Conservation (phyloP, 208 protist species). For the Phytomonas sp. region DNA sequence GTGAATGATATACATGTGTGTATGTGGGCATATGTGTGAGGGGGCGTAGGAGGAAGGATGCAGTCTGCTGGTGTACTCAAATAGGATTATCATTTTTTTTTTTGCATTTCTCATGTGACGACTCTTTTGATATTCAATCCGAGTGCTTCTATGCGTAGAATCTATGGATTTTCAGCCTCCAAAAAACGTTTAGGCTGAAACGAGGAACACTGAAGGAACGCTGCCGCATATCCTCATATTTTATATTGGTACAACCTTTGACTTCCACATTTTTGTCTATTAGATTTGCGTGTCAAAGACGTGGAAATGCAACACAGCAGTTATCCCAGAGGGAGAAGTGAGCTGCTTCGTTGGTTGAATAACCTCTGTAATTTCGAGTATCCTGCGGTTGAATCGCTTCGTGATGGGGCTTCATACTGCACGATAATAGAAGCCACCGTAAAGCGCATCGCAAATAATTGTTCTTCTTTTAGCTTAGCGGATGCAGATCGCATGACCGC, state of each 20-base stretch:
- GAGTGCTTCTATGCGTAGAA: neutral
- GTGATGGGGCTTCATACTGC: constrained; percentile 77
- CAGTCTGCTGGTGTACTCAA: neutral
- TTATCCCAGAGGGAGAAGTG: constrained; percentile 40
- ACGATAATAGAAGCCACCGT: constrained; percentile 66
- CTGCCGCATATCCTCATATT: neutral
- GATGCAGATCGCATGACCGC: constrained; percentile 21
- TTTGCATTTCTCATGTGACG: neutral
- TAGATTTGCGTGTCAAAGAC: neutral
- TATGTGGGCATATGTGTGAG: too few species aligned
- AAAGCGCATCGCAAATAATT: constrained; percentile 56
- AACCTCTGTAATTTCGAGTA: constrained; percentile 68
- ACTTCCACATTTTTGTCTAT: neutral
- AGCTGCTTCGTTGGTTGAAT: constrained; percentile 77
- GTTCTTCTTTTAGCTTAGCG: constrained; percentile 15
- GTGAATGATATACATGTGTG: neutral
- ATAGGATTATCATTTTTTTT: neutral
- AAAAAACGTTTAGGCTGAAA: neutral
- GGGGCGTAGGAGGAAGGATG: neutral
- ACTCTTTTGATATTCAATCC: neutral
- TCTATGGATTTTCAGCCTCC: neutral
- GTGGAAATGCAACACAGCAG: too few species aligned
- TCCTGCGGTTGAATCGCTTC: constrained; percentile 66
- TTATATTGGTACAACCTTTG: neutral
- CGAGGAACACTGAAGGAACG: neutral